Conservation (phyloP, 768 basidiomycete species). For the Candolleomyces aberdarensis region DNA sequence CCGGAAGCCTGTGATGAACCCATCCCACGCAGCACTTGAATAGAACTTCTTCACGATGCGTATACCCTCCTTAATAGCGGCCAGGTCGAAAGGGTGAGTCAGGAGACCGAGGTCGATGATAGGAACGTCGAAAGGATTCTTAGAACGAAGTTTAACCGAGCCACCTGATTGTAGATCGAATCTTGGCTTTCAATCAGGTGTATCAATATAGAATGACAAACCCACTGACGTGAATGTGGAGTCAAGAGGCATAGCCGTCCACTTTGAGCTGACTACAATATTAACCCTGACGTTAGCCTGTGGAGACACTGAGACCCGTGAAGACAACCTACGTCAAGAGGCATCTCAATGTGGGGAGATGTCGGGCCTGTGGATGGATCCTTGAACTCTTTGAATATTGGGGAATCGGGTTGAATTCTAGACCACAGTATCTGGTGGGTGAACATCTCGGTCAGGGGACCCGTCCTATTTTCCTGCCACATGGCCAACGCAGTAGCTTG, state of each 20-base stretch:
- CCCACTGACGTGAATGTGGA: not conserved
- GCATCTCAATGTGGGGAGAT: conserved; percentile 9
- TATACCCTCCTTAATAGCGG: conserved; percentile 3
- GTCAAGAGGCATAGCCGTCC: not conserved
- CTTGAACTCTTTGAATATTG: not conserved
- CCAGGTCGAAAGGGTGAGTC: conserved; percentile 1
- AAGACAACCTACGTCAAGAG: conserved; percentile 14
- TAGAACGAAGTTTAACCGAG: conserved; percentile 2
- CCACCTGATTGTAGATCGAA: conserved; percentile 14
- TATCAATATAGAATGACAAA: no score
- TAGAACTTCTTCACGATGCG: not conserved
- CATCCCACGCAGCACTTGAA: no score
- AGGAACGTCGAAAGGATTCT: conserved; percentile 2
- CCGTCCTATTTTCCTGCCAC: conserved; percentile 8
- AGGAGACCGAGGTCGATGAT: conserved; percentile 6
- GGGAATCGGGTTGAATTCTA: conserved; percentile 4
- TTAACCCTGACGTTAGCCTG: conserved; percentile 3
- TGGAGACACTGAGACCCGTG: not conserved
- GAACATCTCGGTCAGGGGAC: not conserved
- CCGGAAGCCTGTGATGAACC: no score
- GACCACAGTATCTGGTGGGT: conserved; percentile 7
- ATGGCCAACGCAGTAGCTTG: not conserved
- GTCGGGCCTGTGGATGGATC: conserved; percentile 12
- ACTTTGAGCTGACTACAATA: not conserved
- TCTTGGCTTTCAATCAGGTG: conserved; percentile 5